Base-by-base conservation (phyloP, 2,329 filamentous ascomycete genomes). In the Leptodontidium sp. region DNA sequence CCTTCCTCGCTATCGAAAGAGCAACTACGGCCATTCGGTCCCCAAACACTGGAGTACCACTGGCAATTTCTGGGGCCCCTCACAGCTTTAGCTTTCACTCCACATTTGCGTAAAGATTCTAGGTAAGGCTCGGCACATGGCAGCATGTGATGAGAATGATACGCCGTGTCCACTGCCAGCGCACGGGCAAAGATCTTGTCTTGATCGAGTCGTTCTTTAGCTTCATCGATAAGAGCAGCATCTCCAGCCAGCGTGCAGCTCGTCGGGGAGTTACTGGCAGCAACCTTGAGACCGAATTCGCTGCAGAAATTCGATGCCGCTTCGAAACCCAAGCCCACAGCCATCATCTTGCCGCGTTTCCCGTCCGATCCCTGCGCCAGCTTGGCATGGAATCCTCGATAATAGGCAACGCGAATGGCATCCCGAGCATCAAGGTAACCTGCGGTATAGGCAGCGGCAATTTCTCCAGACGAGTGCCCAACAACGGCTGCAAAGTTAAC, bases 401-500 rank as follows among this genome's bases (percentile, higher is more conserved):
- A 73, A 72, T 87, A 88, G 1, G 86, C 86, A 17, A 84, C 78
- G 0, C 80, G 77, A 75, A 79, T 75, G 6, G 81, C 81, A 43
- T 78, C 75, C 1, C 71, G 63, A 15, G 73, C 70, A 7, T 72
- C 74, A 0, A 83, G 35, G 21, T 74, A 74, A 1, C 79, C 80
- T 1, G 80, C 74, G 0, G 82, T 78, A 64, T 82, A 85, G 0
- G 83, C 83, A 4, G 83, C 83, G 1, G 73, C 83, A 38, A 85
- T 84, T 67, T 86, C 84, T 12, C 84, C 84, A 29, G 77, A 80
- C 1, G 82, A 84, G 71, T 85, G 84, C 1, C 84, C 82, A 4
- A 80, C 76, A 0, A 84, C 82, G 1, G 76, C 78, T 0, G 70
- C 55, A 0, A 82, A 80, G 3, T 64, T 71, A 24, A 85, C 74